These are phyloP conservation scores for Sergeia podlipaevii DNA, from an alignment of 208 protist genomes.

Conservation along the genomic window DNA sequence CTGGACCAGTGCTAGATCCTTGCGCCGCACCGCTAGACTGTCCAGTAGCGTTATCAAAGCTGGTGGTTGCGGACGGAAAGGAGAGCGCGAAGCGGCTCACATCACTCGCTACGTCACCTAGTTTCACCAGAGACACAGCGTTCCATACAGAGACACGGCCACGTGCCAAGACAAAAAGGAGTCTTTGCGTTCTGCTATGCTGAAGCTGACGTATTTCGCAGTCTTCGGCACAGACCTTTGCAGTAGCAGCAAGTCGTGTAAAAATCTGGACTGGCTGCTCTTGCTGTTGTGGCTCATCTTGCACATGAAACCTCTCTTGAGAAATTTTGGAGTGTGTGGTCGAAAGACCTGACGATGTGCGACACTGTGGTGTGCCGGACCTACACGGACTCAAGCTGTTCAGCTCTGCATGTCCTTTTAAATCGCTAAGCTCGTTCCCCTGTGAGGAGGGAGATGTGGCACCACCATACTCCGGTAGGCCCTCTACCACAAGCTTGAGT, in stretches of 20 bases:
- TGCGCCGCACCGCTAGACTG: too few species aligned
- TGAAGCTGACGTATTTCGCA: constrained; percentile 42
- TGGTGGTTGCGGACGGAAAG: too few species aligned
- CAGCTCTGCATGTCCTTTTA: too few species aligned
- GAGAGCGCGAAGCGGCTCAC: too few species aligned
- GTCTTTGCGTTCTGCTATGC: constrained; percentile 57
- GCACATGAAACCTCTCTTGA: too few species aligned
- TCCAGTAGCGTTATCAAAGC: too few species aligned
- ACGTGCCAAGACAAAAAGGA: constrained; percentile 64
- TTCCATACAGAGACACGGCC: constrained; percentile 28
- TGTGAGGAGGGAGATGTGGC: neutral
- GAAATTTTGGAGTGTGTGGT: too few species aligned
- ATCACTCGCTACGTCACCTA: neutral
- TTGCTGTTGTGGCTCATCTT: too few species aligned
- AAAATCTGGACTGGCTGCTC: constrained; percentile 25
- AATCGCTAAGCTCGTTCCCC: too few species aligned
- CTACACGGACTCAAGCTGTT: too few species aligned
- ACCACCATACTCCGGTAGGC: neutral
- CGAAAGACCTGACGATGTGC: neutral
- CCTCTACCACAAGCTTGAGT: constrained; percentile 46
- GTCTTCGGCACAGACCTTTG: constrained; percentile 6
- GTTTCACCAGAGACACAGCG: constrained; percentile 2
- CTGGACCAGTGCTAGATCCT: too few species aligned
- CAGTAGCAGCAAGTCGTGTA: constrained; percentile 26
- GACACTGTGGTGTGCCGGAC: neutral